Evolutionary conservation across 179 eudicot species (phyloP).

Genomic region (Camellia oleifera): DNA sequence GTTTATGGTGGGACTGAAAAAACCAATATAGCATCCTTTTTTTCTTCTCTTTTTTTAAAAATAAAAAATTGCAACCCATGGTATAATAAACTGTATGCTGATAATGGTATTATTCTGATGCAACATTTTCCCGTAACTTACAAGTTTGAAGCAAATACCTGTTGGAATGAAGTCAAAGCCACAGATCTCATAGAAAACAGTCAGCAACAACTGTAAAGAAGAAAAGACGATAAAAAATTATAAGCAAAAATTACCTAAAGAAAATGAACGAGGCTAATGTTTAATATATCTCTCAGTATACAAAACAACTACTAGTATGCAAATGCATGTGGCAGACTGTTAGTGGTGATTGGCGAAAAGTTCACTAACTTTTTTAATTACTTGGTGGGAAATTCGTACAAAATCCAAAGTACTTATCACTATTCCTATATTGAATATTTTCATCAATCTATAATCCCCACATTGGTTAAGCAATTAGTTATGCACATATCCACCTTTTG

Average conservation of each 20-base stretch:
- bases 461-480: not conserved
- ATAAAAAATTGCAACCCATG: not conserved
- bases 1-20: not conserved
- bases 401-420: not conserved
- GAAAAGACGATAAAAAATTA: not conserved
- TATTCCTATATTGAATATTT: not conserved
- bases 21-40: not conserved
- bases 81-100: not conserved
- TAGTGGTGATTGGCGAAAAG: not conserved
- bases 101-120: not conserved
- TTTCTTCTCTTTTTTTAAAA: not conserved
- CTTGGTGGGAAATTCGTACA: not conserved
- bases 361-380: not conserved
- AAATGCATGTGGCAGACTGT: not conserved
- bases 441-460: not conserved
- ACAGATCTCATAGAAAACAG: conserved; percentile 17
- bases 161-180: conserved; percentile 31
- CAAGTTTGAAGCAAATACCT: conserved; percentile 17
- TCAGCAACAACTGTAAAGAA: conserved; percentile 24
- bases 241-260: not conserved
- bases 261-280: not conserved
- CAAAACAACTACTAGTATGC: not conserved
- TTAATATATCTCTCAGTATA: not conserved
- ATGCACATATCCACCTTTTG: not conserved
- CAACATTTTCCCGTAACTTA: not conserved